These are phyloP conservation scores for Craterostigma plantagineum DNA, from an alignment of 257 asterid genomes.

Conservation along the genomic window DNA sequence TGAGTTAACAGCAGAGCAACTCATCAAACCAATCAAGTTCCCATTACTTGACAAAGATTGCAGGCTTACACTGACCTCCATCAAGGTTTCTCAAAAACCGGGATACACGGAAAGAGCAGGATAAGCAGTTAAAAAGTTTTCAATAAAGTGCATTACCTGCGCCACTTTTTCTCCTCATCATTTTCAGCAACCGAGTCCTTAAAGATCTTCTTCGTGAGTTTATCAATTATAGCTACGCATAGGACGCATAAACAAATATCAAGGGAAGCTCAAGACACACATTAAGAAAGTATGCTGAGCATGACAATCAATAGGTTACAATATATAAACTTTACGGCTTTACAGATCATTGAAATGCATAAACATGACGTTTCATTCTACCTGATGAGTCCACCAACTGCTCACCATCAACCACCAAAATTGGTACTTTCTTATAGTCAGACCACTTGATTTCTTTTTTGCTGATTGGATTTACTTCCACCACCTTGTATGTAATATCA, in stretches of 20 bases:
- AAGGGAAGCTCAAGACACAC: too few relatives aligned
- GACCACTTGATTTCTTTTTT: conserved; percentile 90
- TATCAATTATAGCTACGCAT: conserved; percentile 53
- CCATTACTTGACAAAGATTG: too few relatives aligned
- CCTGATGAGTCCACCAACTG: conserved; percentile 92
- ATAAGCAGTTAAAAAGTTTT: too few relatives aligned
- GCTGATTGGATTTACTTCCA: conserved; percentile 90
- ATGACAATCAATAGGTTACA: too few relatives aligned
- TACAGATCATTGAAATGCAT: not conserved
- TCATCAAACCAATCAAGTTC: not conserved
- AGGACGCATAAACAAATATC: conserved; percentile 4
- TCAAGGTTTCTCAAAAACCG: too few relatives aligned
- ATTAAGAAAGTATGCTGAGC: too few relatives aligned
- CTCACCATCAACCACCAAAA: conserved; percentile 75
- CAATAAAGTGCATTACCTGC: conserved; percentile 30
- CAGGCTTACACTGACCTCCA: too few relatives aligned
- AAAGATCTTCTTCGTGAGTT: conserved; percentile 28
- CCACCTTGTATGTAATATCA: conserved; percentile 61
- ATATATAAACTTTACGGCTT: not conserved
- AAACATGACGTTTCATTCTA: conserved; percentile 8
- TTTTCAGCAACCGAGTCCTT: conserved; percentile 23
- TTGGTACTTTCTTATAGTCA: conserved; percentile 88
- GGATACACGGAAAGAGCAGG: too few relatives aligned
- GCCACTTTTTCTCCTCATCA: conserved; percentile 84
- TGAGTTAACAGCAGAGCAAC: not conserved